Evolutionary conservation across 2,329 filamentous ascomycete genomes (phyloP).

Genomic region (Fusarium paranaense): DNA sequence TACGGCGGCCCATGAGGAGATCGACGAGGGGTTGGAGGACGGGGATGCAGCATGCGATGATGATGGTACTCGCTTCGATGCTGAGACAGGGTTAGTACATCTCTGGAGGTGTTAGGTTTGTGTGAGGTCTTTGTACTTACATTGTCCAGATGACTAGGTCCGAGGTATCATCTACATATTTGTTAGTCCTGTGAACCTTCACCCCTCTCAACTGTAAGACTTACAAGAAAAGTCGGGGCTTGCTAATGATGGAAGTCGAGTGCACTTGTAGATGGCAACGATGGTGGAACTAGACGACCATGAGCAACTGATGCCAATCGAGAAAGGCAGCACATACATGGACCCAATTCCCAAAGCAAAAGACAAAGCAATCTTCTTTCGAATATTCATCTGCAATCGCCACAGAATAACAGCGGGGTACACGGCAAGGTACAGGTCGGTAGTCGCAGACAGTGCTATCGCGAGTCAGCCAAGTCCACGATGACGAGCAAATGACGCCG

Average conservation of each 20-base stretch:
- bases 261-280: slow-evolving; percentile 51
- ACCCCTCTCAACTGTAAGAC: rapidly evolving
- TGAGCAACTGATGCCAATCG: not conserved
- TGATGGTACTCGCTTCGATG: slow-evolving; percentile 49
- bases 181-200: not conserved
- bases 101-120: not conserved
- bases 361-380: slow-evolving; percentile 55
- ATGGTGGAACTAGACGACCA: slow-evolving; percentile 29
- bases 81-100: slow-evolving; percentile 21
- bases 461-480: not conserved
- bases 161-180: slow-evolving; percentile 45
- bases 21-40: slow-evolving; percentile 49
- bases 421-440: slow-evolving; percentile 57
- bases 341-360: slow-evolving; percentile 54
- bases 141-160: slow-evolving; percentile 60
- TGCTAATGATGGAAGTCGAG: slow-evolving; percentile 46
- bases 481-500: rapidly evolving
- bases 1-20: slow-evolving; percentile 34
- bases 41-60: slow-evolving; percentile 52
- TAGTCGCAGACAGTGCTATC: slow-evolving; percentile 48
- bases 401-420: slow-evolving; percentile 54
- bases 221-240: slow-evolving; percentile 42
- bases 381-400: slow-evolving; percentile 51
- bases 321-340: slow-evolving; percentile 41
- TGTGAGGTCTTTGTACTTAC: slow-evolving; percentile 41